Percentiles rank a stretch among this genome's conserved stretches.
phyloP scores from a whole-genome alignment of 2,329 filamentous ascomycete species.

The Zarea fungicola region DNA sequence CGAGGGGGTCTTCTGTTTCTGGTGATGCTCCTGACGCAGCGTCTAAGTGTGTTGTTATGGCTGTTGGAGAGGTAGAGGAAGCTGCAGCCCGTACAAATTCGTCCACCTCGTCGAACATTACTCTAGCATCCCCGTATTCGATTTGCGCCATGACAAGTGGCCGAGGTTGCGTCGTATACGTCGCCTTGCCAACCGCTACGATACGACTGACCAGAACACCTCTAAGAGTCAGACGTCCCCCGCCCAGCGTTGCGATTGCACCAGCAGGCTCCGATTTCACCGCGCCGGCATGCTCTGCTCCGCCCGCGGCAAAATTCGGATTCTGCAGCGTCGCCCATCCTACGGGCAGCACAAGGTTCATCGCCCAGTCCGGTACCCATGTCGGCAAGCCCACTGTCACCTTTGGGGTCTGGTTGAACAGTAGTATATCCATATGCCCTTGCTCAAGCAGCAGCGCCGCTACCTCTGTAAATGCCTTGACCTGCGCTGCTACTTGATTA shows the following conservation, averaged over 20 bases:
- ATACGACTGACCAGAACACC: neutral
- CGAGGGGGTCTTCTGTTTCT: neutral
- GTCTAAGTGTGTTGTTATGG: too few species aligned
- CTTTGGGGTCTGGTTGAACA: conserved; percentile 26
- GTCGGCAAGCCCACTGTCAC: conserved; percentile 21
- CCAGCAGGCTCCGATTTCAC: too few species aligned
- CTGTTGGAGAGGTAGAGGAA: too few species aligned
- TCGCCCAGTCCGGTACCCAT: conserved; percentile 32
- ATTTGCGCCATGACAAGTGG: conserved; percentile 12
- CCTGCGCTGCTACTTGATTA: conserved; percentile 4
- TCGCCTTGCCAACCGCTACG: neutral
- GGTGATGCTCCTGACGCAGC: too few species aligned
- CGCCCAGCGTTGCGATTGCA: too few species aligned
- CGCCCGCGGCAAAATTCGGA: conserved; percentile 23
- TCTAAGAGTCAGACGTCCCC: neutral
- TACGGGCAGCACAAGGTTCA: conserved; percentile 22
- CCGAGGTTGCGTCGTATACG: neutral
- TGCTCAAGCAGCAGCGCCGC: conserved; percentile 19
- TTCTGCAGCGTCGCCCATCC: conserved; percentile 21
- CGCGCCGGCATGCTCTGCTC: conserved; percentile 14
- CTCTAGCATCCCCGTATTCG: conserved; percentile 19
- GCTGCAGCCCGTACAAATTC: conserved; percentile 16
- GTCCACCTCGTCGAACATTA: conserved; percentile 23
- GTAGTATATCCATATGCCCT: conserved; percentile 22
- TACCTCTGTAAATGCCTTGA: conserved; percentile 18